A percentile compares a stretch with the other conserved stretches of the same genome.
Conservation (phyloP, 2,329 filamentous ascomycete species). For the Apiospora saccharicola region DNA sequence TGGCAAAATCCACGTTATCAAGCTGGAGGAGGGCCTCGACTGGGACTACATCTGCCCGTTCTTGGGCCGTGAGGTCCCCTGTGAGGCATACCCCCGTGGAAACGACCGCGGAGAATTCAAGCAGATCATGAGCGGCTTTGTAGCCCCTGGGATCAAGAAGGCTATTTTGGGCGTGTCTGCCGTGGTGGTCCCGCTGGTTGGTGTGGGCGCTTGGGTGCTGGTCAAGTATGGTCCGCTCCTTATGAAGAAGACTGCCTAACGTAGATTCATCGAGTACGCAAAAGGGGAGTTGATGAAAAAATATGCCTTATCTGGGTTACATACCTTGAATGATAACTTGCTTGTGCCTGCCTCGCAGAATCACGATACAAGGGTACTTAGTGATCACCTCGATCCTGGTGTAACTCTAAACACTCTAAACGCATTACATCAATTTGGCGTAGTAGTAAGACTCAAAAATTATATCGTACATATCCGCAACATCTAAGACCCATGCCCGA, state of each 20-base stretch:
- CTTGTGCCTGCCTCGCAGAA: not conserved
- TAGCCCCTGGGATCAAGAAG: slow-evolving; percentile 2
- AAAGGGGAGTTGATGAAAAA: not conserved
- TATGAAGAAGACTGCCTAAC: not conserved
- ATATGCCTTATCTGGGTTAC: not conserved
- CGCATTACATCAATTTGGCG: not conserved
- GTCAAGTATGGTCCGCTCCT: not conserved
- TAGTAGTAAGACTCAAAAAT: not conserved
- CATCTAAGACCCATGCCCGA: not conserved
- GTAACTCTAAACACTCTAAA: not conserved
- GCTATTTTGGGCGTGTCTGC: not conserved
- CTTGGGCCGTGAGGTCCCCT: slow-evolving; percentile 2
- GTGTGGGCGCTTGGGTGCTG: not conserved
- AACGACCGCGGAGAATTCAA: not conserved
- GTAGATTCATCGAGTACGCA: not conserved
- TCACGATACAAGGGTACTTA: not conserved
- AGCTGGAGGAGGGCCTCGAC: slow-evolving; percentile 10
- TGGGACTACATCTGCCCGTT: slow-evolving; percentile 2
- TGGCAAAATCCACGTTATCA: slow-evolving; percentile 1
- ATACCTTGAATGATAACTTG: too few species aligned
- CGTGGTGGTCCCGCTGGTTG: not conserved
- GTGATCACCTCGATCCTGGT: not conserved
- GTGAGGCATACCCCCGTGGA: not conserved
- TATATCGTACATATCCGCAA: not conserved
- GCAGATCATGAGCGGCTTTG: not conserved